These are phyloP conservation scores for Arthroderma sp. DNA, from an alignment of 2,329 filamentous ascomycete genomes.

Conservation along the genomic window DNA sequence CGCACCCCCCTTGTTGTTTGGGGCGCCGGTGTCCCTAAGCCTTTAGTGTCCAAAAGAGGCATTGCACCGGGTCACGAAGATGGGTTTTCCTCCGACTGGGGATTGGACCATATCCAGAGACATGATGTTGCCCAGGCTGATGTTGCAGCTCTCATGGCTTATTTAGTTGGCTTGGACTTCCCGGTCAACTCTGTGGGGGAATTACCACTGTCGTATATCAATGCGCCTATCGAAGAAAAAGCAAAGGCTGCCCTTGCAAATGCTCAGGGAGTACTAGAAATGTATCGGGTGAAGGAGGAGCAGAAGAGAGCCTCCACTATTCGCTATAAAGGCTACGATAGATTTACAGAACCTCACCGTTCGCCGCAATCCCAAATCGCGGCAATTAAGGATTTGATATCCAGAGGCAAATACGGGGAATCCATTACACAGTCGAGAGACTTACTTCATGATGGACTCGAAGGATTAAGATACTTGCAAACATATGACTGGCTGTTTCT, in stretches of 20 bases:
- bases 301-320: slow-evolving; percentile 65
- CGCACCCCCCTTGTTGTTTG: slow-evolving; percentile 83
- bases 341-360: slow-evolving; percentile 48
- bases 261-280: slow-evolving; percentile 75
- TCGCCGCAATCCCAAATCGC: slow-evolving; percentile 55
- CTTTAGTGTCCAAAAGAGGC: slow-evolving; percentile 42
- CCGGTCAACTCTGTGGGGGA: slow-evolving; percentile 95
- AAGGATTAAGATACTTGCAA: slow-evolving; percentile 83
- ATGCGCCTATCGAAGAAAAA: slow-evolving; percentile 60
- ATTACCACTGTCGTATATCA: slow-evolving; percentile 70
- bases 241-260: slow-evolving; percentile 76
- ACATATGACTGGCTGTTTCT: slow-evolving; percentile 98
- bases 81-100: slow-evolving; percentile 77
- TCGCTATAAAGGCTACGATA: slow-evolving; percentile 61
- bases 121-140: slow-evolving; percentile 92
- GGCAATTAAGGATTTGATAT: slow-evolving; percentile 56
- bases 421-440: slow-evolving; percentile 67
- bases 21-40: slow-evolving; percentile 80
- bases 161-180: slow-evolving; percentile 74
- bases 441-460: slow-evolving; percentile 62
- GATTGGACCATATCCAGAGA: slow-evolving; percentile 62
- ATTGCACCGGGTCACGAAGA: slow-evolving; percentile 75
- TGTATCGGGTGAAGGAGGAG: slow-evolving; percentile 89
- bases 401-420: slow-evolving; percentile 52
- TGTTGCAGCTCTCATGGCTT: slow-evolving; percentile 88